Conservation (phyloP, 306 rosid species). For the Cajanus cajan region DNA sequence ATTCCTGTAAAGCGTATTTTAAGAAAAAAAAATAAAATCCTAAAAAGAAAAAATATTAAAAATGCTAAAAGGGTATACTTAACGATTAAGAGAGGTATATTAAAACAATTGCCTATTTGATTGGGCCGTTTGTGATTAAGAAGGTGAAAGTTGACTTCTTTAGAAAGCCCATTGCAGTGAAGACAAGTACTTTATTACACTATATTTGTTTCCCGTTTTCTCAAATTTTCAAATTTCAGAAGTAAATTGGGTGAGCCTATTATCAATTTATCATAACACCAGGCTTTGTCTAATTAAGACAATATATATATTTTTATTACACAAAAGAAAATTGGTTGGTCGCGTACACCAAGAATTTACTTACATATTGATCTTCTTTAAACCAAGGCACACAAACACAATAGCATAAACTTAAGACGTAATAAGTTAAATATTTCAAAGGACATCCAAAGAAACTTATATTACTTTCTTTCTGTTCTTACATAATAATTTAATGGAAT, state of each 20-base stretch:
- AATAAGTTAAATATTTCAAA: neutral
- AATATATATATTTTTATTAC: neutral
- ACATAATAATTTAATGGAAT: constrained; percentile 7
- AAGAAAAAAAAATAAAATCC: too few species aligned
- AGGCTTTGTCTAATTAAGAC: neutral
- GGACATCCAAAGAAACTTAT: neutral
- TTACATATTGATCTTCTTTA: neutral
- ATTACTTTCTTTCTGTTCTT: constrained; percentile 37
- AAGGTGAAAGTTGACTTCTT: too few species aligned
- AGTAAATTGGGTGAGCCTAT: neutral
- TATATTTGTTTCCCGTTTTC: too few species aligned
- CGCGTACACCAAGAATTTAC: neutral
- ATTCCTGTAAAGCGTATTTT: too few species aligned
- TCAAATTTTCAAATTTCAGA: neutral
- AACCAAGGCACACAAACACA: neutral
- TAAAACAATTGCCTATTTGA: too few species aligned
- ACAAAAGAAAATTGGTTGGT: neutral
- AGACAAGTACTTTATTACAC: too few species aligned
- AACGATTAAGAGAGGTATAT: too few species aligned
- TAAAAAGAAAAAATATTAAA: too few species aligned
- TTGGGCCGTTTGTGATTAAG: too few species aligned
- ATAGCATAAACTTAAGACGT: neutral
- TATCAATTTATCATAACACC: neutral
- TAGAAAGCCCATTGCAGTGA: neutral
- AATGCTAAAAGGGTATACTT: too few species aligned